Percentiles rank a stretch among this genome's conserved stretches.
Evolutionary conservation across 2,329 filamentous ascomycete species (phyloP).

Genomic region (Nigrospora sphaerica): DNA sequence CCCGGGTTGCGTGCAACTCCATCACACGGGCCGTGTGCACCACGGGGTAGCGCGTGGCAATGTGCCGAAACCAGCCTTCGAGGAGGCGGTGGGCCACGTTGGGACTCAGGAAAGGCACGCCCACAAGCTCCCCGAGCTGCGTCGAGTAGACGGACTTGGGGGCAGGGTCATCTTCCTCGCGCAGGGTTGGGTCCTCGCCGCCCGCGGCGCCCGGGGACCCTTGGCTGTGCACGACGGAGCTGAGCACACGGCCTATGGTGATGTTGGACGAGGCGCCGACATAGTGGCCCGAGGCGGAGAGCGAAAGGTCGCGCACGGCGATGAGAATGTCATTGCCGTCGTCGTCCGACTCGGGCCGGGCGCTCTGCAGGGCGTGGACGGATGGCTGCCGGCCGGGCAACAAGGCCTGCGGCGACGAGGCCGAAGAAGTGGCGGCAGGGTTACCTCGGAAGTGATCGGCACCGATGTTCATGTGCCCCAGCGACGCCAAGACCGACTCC

Average conservation of each 20-base stretch:
- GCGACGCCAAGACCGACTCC: conserved; percentile 15
- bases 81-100: conserved; percentile 17
- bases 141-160: conserved; percentile 20
- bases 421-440: conserved; percentile 5
- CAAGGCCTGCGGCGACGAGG: conserved; percentile 8
- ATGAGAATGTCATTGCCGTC: conserved; percentile 18
- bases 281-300: conserved; percentile 21
- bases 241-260: conserved; percentile 21
- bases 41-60: conserved; percentile 20
- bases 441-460: conserved; percentile 14
- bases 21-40: conserved; percentile 16
- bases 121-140: conserved; percentile 13
- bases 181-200: conserved; percentile 9
- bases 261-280: conserved; percentile 21
- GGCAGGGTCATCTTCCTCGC: conserved; percentile 16
- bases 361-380: conserved; percentile 6
- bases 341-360: conserved; percentile 13
- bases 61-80: conserved; percentile 21
- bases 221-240: conserved; percentile 20
- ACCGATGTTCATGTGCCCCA: conserved; percentile 13
- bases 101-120: conserved; percentile 16
- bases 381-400: conserved; percentile 3
- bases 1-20: conserved; percentile 17
- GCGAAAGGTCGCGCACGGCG: conserved; percentile 19
- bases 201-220: conserved; percentile 5